Evolutionary conservation across 129 eudicot genomes (phyloP), one percentile per base, ranked within the genome.

Genomic region (Flaveria trinervia): DNA sequence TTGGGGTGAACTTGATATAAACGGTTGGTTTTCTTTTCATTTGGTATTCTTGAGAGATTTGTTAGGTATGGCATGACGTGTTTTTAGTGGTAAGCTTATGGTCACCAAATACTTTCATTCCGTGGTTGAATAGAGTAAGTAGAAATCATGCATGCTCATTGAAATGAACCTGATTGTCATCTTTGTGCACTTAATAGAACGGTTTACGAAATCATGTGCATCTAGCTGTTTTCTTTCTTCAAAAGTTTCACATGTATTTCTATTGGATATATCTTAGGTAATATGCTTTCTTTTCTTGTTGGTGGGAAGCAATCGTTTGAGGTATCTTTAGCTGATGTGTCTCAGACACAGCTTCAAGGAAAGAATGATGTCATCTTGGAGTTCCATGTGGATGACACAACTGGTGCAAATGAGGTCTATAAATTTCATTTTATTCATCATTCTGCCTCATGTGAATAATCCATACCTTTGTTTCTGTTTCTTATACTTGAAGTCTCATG

Each of bases 381-480:
- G 85, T 95, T 95, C 79, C 99, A 95, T 41, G 97, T 95, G 26
- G 99, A 95, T 85, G 99, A 95, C 77, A 92, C 97, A 39, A 88
- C 99, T 68, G 94, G 99, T 68, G 99, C 99, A 60, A 95, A 89
- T 66, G 99, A 95, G 99, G 99, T 95, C 79, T 12, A 18, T 65
- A 62, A 22, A 7, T 28, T 45, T 46, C 57, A 69, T 6, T 33
- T 15, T 9, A 11, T 10, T 79, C 22, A 74, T 73, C 44, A 9
- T 26, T 68, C 43, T 46, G 26, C 46, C 45, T 45, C 16, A 22
- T 65, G 18, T 16, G 67, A 54, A 1, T 39, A 61, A 56, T 14
- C 48, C 16, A 66, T 51, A 48, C 59, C 45, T 36, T 14, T 64
- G 71, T 59, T 48, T 49, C 48, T 49, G 2, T 60, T 18, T 72